Percentiles rank a stretch among this genome's conserved stretches.
phyloP scores from a whole-genome alignment of 768 basidiomycete genomes.

The Termitomyces sp. region DNA sequence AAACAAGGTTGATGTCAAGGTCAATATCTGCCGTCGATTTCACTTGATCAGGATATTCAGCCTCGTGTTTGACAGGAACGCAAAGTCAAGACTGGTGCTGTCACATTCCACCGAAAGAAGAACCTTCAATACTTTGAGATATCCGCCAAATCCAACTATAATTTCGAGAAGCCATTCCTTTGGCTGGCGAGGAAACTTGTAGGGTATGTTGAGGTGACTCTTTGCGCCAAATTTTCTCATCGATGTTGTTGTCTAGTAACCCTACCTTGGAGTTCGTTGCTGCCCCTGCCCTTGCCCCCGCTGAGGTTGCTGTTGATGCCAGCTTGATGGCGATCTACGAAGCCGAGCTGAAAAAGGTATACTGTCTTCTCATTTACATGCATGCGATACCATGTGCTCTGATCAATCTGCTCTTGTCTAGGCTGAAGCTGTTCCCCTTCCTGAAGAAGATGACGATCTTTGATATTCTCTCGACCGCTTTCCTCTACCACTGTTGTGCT shows the following conservation, averaged over 20 bases:
- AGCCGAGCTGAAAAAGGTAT: constrained; percentile 64
- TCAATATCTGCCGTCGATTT: constrained; percentile 27
- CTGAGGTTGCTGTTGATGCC: constrained; percentile 83
- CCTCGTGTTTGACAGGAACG: constrained; percentile 63
- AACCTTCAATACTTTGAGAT: constrained; percentile 99
- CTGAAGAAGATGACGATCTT: constrained; percentile 94
- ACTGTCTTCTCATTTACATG: constrained; percentile 8
- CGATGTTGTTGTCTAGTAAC: constrained; percentile 47
- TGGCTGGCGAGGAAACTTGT: constrained; percentile 98
- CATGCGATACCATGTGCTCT: not conserved
- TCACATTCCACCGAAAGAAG: constrained; percentile 99
- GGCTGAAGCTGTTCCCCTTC: constrained; percentile 91
- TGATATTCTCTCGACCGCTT: constrained; percentile 27
- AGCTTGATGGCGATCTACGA: constrained; percentile 76
- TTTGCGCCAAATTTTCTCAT: not conserved
- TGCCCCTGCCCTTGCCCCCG: constrained; percentile 91
- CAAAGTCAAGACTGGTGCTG: constrained; percentile 97
- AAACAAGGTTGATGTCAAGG: constrained; percentile 99
- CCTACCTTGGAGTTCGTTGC: constrained; percentile 90
- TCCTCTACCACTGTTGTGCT: constrained; percentile 16
- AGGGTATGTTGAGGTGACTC: constrained; percentile 51
- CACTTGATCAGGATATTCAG: constrained; percentile 4
- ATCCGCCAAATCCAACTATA: constrained; percentile 99
- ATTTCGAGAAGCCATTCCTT: constrained; percentile 99
- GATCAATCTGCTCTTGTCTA: constrained; percentile 19